Evolutionary conservation across 208 protist species (phyloP).

Genomic region (Trypanosoma congolense): DNA sequence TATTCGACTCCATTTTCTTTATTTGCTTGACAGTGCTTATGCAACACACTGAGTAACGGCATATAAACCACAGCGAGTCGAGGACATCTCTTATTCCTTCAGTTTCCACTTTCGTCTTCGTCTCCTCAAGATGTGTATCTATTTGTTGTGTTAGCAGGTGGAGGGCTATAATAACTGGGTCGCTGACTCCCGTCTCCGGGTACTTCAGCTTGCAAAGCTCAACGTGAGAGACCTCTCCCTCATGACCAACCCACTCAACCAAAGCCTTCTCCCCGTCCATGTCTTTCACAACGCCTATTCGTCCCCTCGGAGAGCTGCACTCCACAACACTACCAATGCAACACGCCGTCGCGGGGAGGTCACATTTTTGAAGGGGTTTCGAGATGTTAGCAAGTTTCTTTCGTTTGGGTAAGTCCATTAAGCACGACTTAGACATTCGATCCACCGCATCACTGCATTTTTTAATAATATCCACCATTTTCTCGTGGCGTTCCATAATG

Average conservation of each 20-base stretch:
- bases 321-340: constrained; percentile 19
- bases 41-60: constrained; percentile 7
- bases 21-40: constrained; percentile 9
- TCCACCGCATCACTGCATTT: constrained; percentile 9
- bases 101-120: constrained; percentile 6
- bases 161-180: constrained; percentile 25
- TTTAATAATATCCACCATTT: constrained; percentile 12
- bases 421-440: constrained; percentile 5
- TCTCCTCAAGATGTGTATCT: constrained; percentile 27
- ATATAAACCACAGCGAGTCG: constrained; percentile 25
- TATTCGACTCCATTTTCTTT: constrained; percentile 9
- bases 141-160: constrained; percentile 23
- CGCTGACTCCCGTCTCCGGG: constrained; percentile 27
- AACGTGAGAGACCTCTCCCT: constrained; percentile 4
- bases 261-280: constrained; percentile 6
- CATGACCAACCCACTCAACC: constrained; percentile 23
- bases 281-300: constrained; percentile 18
- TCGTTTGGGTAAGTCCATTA: constrained; percentile 4
- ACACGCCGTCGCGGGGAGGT: constrained; percentile 18
- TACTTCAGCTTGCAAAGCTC: constrained; percentile 17
- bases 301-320: background rate
- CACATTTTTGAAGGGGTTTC: constrained; percentile 1
- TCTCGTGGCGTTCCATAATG: constrained; percentile 10
- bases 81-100: constrained; percentile 16
- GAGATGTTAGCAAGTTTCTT: constrained; percentile 15